Conservation (phyloP, 179 eudicot genomes). For the Vitellaria paradoxa region DNA sequence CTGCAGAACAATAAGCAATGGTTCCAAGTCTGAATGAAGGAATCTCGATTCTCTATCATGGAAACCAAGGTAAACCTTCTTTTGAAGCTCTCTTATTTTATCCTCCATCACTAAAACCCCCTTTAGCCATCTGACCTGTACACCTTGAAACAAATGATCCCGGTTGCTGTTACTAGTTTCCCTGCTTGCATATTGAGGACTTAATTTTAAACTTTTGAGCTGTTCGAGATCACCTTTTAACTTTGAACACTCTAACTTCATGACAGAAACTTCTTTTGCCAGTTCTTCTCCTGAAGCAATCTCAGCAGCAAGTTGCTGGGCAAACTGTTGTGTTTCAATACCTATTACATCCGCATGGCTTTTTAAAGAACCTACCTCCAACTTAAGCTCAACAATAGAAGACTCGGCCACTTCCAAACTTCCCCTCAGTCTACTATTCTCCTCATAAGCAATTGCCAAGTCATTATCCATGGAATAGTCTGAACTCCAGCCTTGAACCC, state of each 20-base stretch:
- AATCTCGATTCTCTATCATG: slow-evolving; percentile 54
- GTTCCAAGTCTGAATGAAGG: slow-evolving; percentile 64
- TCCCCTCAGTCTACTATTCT: slow-evolving; percentile 60
- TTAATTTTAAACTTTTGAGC: slow-evolving; percentile 46
- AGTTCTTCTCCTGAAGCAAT: slow-evolving; percentile 58
- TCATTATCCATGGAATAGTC: slow-evolving; percentile 57
- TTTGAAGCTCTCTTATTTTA: slow-evolving; percentile 61
- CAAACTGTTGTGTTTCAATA: slow-evolving; percentile 58
- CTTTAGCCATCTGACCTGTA: slow-evolving; percentile 40
- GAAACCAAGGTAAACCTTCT: slow-evolving; percentile 49
- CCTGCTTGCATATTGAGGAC: slow-evolving; percentile 30
- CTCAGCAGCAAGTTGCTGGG: slow-evolving; percentile 59
- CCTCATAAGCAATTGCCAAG: slow-evolving; percentile 59
- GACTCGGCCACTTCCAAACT: slow-evolving; percentile 71
- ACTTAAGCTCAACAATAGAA: slow-evolving; percentile 66
- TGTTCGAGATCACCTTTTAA: slow-evolving; percentile 66
- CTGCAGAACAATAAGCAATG: slow-evolving; percentile 42
- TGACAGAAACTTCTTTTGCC: slow-evolving; percentile 59
- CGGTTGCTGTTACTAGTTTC: slow-evolving; percentile 23
- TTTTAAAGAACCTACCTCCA: slow-evolving; percentile 65
- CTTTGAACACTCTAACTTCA: slow-evolving; percentile 71
- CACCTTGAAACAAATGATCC: slow-evolving; percentile 25
- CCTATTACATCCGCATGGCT: slow-evolving; percentile 63
- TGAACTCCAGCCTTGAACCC: slow-evolving; percentile 54
- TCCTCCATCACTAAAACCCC: slow-evolving; percentile 57